Conservation (phyloP, 2,329 filamentous ascomycete species). For the Hyphodiscus sp. region DNA sequence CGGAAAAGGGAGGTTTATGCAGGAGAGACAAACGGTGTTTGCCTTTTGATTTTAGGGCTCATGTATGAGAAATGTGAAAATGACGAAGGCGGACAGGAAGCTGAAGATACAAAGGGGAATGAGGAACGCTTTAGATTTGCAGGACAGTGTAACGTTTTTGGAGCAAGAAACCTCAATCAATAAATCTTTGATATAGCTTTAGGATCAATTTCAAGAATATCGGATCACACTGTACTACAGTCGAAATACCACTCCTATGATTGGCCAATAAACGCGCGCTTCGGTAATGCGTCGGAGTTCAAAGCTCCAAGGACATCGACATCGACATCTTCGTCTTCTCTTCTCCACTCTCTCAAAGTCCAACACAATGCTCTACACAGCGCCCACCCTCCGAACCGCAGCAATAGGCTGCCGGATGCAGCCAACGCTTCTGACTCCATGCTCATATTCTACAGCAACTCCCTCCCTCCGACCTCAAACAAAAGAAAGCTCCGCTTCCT, state of each 20-base stretch:
- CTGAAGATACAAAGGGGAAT: too few relatives aligned
- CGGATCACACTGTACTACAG: neutral
- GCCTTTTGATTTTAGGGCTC: too few relatives aligned
- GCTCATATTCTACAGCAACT: slow-evolving; percentile 19
- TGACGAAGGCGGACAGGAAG: too few relatives aligned
- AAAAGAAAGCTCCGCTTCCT: slow-evolving; percentile 5
- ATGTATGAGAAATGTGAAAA: too few relatives aligned
- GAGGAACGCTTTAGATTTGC: too few relatives aligned
- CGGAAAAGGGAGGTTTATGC: too few relatives aligned
- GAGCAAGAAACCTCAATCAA: too few relatives aligned
- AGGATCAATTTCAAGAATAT: too few relatives aligned
- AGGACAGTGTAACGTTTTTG: too few relatives aligned
- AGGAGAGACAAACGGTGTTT: too few relatives aligned
- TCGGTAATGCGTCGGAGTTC: neutral
- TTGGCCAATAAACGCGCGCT: neutral
- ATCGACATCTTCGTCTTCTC: slow-evolving; percentile 1
- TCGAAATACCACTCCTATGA: neutral
- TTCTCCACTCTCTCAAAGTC: slow-evolving; percentile 2
- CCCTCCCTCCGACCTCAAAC: slow-evolving; percentile 17
- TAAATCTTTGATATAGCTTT: too few relatives aligned
- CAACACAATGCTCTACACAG: slow-evolving; percentile 26
- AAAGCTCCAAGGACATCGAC: neutral
- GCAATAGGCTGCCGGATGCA: slow-evolving; percentile 28
- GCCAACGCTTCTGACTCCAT: slow-evolving; percentile 22
- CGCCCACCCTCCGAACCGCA: slow-evolving; percentile 26